phyloP scores from a whole-genome alignment of 495 filamentous ascomycete genomes.

The Haplographium delicatum region DNA sequence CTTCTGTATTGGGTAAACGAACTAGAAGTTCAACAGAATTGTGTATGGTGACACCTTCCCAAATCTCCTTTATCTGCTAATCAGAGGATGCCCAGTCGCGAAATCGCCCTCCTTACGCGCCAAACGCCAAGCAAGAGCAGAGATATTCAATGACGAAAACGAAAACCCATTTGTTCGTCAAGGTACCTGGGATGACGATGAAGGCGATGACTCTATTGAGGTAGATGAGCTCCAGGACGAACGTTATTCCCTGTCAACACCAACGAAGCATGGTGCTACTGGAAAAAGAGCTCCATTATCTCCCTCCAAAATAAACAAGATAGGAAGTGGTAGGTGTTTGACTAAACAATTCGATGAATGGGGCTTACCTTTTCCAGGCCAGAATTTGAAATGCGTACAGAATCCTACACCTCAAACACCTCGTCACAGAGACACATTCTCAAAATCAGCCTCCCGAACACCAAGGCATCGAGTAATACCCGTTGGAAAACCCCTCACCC shows the following conservation, averaged over 20 bases:
- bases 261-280: conserved; percentile 10
- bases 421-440: conserved; percentile 59
- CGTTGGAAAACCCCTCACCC: conserved; percentile 59
- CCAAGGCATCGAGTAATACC: conserved; percentile 64
- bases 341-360: too few species aligned
- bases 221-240: conserved; percentile 19
- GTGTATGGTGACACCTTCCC: conserved; percentile 45
- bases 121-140: conserved; percentile 55
- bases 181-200: neutral
- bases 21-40: conserved; percentile 48
- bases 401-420: conserved; percentile 53
- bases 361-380: conserved; percentile 14
- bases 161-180: conserved; percentile 39
- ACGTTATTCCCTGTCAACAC: conserved; percentile 18
- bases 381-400: conserved; percentile 22
- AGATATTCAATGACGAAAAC: conserved; percentile 47
- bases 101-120: conserved; percentile 42
- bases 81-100: conserved; percentile 24
- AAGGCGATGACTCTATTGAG: conserved; percentile 21
- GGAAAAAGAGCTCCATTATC: conserved; percentile 10
- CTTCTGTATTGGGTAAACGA: conserved; percentile 69
- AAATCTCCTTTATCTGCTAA: conserved; percentile 22
- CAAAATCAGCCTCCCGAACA: conserved; percentile 57
- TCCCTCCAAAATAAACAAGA: conserved; percentile 15
- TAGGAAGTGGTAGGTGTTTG: neutral